Percentiles rank a stretch among this genome's conserved stretches.
These are phyloP conservation scores for Cubamyces sp. DNA, from an alignment of 768 basidiomycete species.

Conservation along the genomic window DNA sequence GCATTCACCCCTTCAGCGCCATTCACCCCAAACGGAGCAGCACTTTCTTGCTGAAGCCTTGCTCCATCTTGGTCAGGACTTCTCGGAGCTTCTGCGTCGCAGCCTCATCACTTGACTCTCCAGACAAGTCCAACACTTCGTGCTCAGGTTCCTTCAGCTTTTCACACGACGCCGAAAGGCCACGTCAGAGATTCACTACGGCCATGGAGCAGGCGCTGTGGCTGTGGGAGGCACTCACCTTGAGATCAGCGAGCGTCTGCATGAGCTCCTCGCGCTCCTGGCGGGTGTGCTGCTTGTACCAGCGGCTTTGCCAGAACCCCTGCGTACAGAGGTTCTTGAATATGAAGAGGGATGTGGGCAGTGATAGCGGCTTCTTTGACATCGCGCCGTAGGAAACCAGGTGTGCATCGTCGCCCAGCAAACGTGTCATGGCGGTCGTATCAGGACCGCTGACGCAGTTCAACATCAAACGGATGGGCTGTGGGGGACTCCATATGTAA, in stretches of 20 bases:
- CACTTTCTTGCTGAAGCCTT: constrained; percentile 55
- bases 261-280: constrained; percentile 44
- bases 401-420: constrained; percentile 69
- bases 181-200: constrained; percentile 4
- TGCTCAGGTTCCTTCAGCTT: constrained; percentile 73
- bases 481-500: neutral
- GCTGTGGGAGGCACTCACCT: constrained; percentile 36
- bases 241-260: constrained; percentile 53
- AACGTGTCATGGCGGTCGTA: constrained; percentile 68
- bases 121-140: constrained; percentile 61
- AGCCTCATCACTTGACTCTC: constrained; percentile 42
- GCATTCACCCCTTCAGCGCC: neutral
- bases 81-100: constrained; percentile 39
- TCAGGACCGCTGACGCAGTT: constrained; percentile 70
- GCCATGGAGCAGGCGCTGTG: neutral
- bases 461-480: constrained; percentile 51
- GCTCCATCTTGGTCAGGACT: constrained; percentile 38
- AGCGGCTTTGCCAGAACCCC: constrained; percentile 80
- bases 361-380: constrained; percentile 78
- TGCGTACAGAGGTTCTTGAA: constrained; percentile 80
- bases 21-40: constrained; percentile 43
- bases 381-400: constrained; percentile 90
- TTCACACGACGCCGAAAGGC: neutral
- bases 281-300: constrained; percentile 57
- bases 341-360: constrained; percentile 81